Evolutionary conservation across 1,139 yeast species (phyloP).

Genomic region (Suhomyces anneliseae): DNA sequence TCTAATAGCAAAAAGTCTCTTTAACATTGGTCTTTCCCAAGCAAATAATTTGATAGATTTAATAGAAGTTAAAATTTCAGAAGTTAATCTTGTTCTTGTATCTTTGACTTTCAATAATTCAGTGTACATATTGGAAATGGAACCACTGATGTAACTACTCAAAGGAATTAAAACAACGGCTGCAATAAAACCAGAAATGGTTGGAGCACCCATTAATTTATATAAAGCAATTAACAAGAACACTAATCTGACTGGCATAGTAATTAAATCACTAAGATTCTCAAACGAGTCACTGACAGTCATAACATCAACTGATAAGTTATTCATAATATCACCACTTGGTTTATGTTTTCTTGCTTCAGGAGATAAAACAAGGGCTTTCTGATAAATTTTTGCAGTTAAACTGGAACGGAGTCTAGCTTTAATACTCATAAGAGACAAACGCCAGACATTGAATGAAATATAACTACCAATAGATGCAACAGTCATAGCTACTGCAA

Average conservation of each 20-base stretch:
- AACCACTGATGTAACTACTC: conserved; percentile 30
- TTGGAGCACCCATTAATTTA: conserved; percentile 33
- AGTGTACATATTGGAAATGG: conserved; percentile 27
- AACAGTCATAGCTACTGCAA: conserved; percentile 30
- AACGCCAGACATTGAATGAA: conserved; percentile 27
- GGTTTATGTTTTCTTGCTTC: conserved; percentile 39
- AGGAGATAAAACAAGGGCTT: conserved; percentile 37
- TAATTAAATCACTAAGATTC: conserved; percentile 26
- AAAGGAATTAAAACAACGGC: conserved; percentile 37
- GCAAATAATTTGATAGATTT: conserved; percentile 43
- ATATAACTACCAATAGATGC: conserved; percentile 26
- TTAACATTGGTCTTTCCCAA: conserved; percentile 43
- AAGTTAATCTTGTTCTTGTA: conserved; percentile 37
- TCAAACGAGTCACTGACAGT: conserved; percentile 25
- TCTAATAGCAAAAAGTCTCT: conserved; percentile 34
- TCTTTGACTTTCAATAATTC: conserved; percentile 34
- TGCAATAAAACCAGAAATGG: conserved; percentile 36
- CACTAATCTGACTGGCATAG: conserved; percentile 32
- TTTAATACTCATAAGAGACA: conserved; percentile 20
- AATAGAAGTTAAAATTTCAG: conserved; percentile 41
- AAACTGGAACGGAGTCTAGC: conserved; percentile 25
- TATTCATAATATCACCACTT: conserved; percentile 42
- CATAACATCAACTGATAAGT: conserved; percentile 39
- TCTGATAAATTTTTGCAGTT: conserved; percentile 32
- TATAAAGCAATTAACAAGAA: conserved; percentile 30